Percentiles rank a stretch among this genome's conserved stretches.
Conservation (phyloP, 139 green algal genomes). For the Volvox africanus region DNA sequence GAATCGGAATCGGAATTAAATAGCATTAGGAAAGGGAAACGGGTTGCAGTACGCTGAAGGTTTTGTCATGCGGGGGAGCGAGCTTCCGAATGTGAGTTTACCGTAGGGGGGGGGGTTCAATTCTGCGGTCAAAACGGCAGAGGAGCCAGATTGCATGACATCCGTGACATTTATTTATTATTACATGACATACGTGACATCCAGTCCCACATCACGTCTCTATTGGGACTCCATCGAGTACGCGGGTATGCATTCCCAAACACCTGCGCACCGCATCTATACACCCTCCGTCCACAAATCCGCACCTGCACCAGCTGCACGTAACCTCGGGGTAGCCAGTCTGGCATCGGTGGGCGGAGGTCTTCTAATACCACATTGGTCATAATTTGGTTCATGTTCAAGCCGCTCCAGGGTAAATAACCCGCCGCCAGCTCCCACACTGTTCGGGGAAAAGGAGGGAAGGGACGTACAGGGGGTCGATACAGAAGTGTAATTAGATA, state of each 20-base stretch:
- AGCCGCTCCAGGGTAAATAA: background rate
- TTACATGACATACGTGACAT: no score
- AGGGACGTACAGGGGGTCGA: background rate
- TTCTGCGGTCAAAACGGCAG: no score
- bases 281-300: background rate
- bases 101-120: no score
- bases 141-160: background rate
- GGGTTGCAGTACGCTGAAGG: background rate
- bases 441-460: background rate
- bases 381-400: background rate
- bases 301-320: background rate
- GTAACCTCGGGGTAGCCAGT: background rate
- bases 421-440: conserved; percentile 30
- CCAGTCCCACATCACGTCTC: background rate
- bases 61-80: background rate
- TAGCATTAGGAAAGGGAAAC: background rate
- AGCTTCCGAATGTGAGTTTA: background rate
- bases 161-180: no score
- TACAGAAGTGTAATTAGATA: background rate
- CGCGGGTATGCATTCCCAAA: background rate
- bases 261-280: background rate
- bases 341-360: background rate
- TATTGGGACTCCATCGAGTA: no score
- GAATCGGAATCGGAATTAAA: no score
- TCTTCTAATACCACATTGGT: conserved; percentile 26